Evolutionary conservation across 2,329 filamentous ascomycete species (phyloP).

Genomic region (Diaporthe sp.): DNA sequence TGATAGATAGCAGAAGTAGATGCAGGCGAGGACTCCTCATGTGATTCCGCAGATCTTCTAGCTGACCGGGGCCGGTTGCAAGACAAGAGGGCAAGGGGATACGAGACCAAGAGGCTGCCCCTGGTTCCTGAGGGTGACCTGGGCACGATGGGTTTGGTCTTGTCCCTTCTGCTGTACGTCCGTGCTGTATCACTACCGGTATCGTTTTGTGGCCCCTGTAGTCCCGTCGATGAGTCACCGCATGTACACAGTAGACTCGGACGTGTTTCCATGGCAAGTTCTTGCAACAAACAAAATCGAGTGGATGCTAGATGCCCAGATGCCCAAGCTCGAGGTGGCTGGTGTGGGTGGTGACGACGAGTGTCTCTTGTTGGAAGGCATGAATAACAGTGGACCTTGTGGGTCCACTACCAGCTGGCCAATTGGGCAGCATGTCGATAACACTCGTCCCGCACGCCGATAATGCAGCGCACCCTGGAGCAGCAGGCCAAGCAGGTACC

Average conservation of each 20-base stretch:
- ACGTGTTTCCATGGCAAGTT: neutral
- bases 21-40: neutral
- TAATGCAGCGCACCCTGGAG: neutral
- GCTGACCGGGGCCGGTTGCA: neutral
- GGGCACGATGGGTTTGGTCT: neutral
- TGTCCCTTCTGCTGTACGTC: neutral
- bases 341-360: conserved; percentile 18
- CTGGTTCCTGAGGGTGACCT: conserved; percentile 5
- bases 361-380: conserved; percentile 19
- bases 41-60: neutral
- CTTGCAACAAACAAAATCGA: conserved; percentile 12
- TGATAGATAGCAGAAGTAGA: neutral
- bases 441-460: conserved; percentile 6
- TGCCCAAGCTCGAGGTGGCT: conserved; percentile 13
- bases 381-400: conserved; percentile 15
- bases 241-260: neutral
- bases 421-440: conserved; percentile 26
- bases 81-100: neutral
- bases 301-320: neutral
- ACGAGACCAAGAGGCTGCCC: neutral
- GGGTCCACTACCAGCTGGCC: conserved; percentile 14
- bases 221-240: conserved; percentile 15
- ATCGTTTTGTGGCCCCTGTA: neutral
- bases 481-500: conserved; percentile 13
- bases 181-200: neutral